Evolutionary conservation across 176 grass and related monocot genomes (phyloP), one percentile per base, ranked within the genome.

Genomic region (Phyllostachys edulis): DNA sequence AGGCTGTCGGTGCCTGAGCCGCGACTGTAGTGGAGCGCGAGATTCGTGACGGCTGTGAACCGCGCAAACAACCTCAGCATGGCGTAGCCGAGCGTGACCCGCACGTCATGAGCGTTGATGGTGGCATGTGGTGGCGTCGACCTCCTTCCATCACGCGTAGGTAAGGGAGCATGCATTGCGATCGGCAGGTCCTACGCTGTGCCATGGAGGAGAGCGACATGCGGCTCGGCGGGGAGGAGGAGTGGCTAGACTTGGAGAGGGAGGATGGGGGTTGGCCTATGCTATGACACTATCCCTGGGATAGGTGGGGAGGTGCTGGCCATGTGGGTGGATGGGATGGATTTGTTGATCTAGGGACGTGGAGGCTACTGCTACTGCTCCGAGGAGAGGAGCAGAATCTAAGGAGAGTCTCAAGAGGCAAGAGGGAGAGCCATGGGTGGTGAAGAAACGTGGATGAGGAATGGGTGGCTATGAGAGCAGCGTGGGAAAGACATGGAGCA

Each of bases 111-210:
- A 44, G 85, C 80, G 59, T 29, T 90, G 81, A 15, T 88, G 87
- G 78, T 91, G 92, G 24, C 92, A 77, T 57, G 87, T 87, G 70
- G 76, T 14, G 66, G 68, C 91, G 74, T 95, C 93, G 1, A 97
- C 86, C 14, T 92, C 73, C 26, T 84, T 89, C 92, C 95, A 97
- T 0, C 92, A 86, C 3, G 65, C 37, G 77, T 88, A 97, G 54
- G 86, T 82, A 14, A 94, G 86, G 75, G 95, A 92, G 88, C 90
- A 94, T 23, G 82, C 73, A 55, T 87, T 94, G 78, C 92, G 90
- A 56, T 93, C 92, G 63, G 67, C 5, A 39, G 38, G 38, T 39
- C 38, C 38, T 5, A 0, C 38, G 38, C 4, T 4, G 38, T 4
- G 4, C 38, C 38, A 39, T 39, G 4, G 92, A 70, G 13, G 75